Conservation (phyloP, 805 yeast genomes). For the Yarrowia sp. region DNA sequence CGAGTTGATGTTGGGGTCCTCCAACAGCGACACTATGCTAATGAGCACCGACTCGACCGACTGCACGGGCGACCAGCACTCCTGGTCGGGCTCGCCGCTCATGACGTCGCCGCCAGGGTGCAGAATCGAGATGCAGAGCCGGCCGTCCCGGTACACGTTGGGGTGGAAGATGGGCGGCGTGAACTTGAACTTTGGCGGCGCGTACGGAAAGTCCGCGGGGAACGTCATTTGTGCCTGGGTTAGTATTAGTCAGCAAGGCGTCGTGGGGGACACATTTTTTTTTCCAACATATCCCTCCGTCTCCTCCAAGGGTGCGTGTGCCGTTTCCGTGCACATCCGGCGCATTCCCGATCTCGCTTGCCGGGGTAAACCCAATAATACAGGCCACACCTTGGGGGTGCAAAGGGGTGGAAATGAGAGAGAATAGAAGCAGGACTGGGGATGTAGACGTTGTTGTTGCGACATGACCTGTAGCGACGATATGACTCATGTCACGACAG, state of each 20-base stretch:
- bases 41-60: constrained; percentile 90
- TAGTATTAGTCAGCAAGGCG: neutral
- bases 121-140: constrained; percentile 88
- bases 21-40: constrained; percentile 86
- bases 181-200: constrained; percentile 92
- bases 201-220: constrained; percentile 88
- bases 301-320: too few species aligned
- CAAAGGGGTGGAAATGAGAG: neutral
- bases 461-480: too few species aligned
- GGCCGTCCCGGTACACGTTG: constrained; percentile 91
- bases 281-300: too few species aligned
- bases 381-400: constrained; percentile 15
- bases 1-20: constrained; percentile 90
- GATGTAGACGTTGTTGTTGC: too few species aligned
- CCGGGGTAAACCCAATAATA: constrained; percentile 15
- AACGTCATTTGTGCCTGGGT: constrained; percentile 83
- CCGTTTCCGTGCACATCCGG: neutral
- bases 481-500: too few species aligned
- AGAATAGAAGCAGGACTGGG: neutral
- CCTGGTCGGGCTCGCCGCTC: constrained; percentile 89
- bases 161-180: constrained; percentile 95
- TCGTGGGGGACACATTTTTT: too few species aligned
- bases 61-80: constrained; percentile 80
- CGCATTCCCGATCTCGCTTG: constrained; percentile 22
- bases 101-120: constrained; percentile 92